Conservation (phyloP, 1,284 basidiomycete genomes). For the Ceratobasidium sp. region DNA sequence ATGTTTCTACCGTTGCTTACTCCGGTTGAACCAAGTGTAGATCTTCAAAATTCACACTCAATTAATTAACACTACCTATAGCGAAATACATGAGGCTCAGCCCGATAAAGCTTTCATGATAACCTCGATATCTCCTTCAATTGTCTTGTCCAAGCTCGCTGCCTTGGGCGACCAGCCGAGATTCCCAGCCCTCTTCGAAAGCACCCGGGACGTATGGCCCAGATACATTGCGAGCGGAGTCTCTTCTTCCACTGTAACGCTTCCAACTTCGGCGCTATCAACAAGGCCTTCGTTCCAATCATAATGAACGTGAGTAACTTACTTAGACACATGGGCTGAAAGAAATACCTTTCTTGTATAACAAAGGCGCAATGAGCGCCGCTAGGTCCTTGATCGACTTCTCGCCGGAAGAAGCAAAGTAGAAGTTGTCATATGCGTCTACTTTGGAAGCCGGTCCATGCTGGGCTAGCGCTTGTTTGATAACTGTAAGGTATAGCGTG, state of each 20-base stretch:
- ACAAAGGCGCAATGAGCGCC: conserved; percentile 2
- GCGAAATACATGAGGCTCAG: background rate
- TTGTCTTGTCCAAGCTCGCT: background rate
- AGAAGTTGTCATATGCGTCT: conserved; percentile 25
- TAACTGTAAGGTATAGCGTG: conserved; percentile 6
- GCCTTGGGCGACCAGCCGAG: conserved; percentile 18
- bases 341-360: conserved; percentile 11
- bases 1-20: too few relatives aligned
- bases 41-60: too few relatives aligned
- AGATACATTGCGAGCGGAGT: conserved; percentile 11
- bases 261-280: conserved; percentile 17
- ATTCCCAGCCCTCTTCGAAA: background rate
- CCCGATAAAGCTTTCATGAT: background rate
- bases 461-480: background rate
- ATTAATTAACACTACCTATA: background rate
- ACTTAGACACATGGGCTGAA: background rate
- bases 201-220: conserved; percentile 3
- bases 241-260: conserved; percentile 5
- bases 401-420: conserved; percentile 15
- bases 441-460: background rate
- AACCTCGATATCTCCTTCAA: conserved; percentile 5
- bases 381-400: background rate
- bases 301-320: conserved; percentile 1
- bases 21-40: too few relatives aligned
- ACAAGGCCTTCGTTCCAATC: conserved; percentile 20